These are phyloP conservation scores for Berberis vulgaris DNA, from an alignment of 164 flowering plant species.

Conservation along the genomic window DNA sequence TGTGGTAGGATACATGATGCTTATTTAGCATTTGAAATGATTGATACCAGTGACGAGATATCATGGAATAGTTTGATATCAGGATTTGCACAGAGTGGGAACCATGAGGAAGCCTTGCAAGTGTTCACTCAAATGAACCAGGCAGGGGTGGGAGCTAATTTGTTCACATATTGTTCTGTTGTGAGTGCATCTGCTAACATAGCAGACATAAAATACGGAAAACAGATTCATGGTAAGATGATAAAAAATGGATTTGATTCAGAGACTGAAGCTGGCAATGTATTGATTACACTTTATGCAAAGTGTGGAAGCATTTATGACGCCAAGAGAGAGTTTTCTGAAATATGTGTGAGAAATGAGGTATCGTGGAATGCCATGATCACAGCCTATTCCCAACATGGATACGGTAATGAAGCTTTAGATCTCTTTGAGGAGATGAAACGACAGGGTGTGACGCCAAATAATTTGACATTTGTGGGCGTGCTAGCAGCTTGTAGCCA, in stretches of 20 bases:
- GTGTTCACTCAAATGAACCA: slow-evolving; percentile 2
- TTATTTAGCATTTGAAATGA: slow-evolving; percentile 1
- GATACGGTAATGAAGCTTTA: slow-evolving; percentile 19
- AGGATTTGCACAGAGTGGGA: slow-evolving; percentile 6
- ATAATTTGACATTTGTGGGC: not conserved
- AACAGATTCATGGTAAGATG: slow-evolving; percentile 2
- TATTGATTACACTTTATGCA: slow-evolving; percentile 1
- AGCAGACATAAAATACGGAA: slow-evolving; percentile 3
- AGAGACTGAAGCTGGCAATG: slow-evolving; percentile 5
- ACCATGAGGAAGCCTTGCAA: slow-evolving; percentile 4
- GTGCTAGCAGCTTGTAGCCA: too few species aligned
- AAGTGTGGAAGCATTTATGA: slow-evolving; percentile 6
- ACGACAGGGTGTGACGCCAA: slow-evolving; percentile 13
- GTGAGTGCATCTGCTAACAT: slow-evolving; percentile 3
- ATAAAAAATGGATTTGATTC: not conserved
- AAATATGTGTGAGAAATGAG: slow-evolving; percentile 19
- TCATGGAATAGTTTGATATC: slow-evolving; percentile 6
- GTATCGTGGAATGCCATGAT: slow-evolving; percentile 30
- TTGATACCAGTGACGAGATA: not conserved
- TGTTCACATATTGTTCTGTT: slow-evolving; percentile 5
- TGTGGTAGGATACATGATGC: slow-evolving; percentile 21
- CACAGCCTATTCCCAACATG: slow-evolving; percentile 26
- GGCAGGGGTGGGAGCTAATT: not conserved
- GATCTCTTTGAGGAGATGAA: slow-evolving; percentile 23
- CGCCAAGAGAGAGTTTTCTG: slow-evolving; percentile 3